Percentiles rank a stretch among this genome's conserved stretches.
These are phyloP conservation scores for Gentiana dahurica DNA, from an alignment of 257 asterid genomes.

Conservation along the genomic window DNA sequence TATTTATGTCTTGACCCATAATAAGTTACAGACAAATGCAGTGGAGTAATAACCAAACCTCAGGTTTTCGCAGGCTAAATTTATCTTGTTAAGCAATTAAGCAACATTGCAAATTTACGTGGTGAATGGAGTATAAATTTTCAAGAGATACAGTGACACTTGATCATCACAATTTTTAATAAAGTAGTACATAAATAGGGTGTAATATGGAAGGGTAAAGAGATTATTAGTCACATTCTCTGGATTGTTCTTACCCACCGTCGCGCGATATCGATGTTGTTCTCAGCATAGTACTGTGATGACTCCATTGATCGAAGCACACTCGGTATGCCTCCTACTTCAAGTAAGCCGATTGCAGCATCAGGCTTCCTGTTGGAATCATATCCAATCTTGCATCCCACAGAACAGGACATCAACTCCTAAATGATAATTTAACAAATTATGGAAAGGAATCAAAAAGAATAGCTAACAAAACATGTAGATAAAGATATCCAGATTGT, in stretches of 20 bases:
- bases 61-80: too few species aligned
- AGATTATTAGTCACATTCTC: conserved; percentile 12
- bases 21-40: too few species aligned
- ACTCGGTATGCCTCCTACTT: conserved; percentile 29
- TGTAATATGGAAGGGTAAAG: too few species aligned
- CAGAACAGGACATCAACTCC: conserved; percentile 69
- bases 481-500: too few species aligned
- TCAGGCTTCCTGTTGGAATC: conserved; percentile 38
- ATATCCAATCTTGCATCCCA: conserved; percentile 66
- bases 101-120: too few species aligned
- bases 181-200: too few species aligned
- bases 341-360: conserved; percentile 63
- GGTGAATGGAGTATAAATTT: too few species aligned
- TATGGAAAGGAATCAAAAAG: not conserved
- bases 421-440: conserved; percentile 13
- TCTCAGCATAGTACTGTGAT: conserved; percentile 63
- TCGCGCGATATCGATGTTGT: conserved; percentile 64
- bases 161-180: too few species aligned
- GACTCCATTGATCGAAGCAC: conserved; percentile 95
- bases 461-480: not conserved
- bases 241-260: conserved; percentile 89
- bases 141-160: too few species aligned
- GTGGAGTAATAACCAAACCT: too few species aligned
- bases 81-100: too few species aligned
- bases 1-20: too few species aligned